phyloP scores from a whole-genome alignment of 768 basidiomycete species.

The Pleurotus cornucopiae region DNA sequence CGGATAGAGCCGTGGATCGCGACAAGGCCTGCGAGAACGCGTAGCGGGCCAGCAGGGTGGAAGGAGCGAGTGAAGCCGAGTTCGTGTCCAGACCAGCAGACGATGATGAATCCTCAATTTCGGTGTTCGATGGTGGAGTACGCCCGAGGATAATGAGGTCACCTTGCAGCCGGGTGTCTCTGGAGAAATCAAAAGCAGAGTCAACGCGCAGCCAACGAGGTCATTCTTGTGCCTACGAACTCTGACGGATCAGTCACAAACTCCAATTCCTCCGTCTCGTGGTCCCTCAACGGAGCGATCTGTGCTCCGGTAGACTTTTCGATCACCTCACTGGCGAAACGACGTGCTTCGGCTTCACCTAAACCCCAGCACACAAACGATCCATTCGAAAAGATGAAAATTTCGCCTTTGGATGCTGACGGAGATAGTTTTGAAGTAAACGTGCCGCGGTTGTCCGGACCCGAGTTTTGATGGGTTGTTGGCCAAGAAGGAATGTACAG shows the following conservation, averaged over 20 bases:
- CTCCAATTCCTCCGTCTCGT: conserved; percentile 88
- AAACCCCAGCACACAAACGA: conserved; percentile 91
- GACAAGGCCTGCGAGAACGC: conserved; percentile 90
- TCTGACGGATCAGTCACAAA: conserved; percentile 89
- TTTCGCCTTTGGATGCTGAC: conserved; percentile 55
- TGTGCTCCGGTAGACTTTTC: conserved; percentile 50
- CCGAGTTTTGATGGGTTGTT: not conserved
- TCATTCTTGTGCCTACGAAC: conserved; percentile 43
- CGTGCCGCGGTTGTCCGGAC: conserved; percentile 30
- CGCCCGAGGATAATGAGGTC: conserved; percentile 88
- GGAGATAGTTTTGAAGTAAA: conserved; percentile 49
- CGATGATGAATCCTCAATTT: conserved; percentile 12
- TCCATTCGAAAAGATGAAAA: conserved; percentile 87
- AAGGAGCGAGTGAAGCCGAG: conserved; percentile 46
- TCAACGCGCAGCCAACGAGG: conserved; percentile 8
- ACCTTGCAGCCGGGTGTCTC: conserved; percentile 84
- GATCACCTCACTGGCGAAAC: conserved; percentile 64
- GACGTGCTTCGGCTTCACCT: conserved; percentile 65
- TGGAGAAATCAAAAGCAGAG: conserved; percentile 24
- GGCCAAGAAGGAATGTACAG: conserved; percentile 53
- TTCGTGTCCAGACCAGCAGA: not conserved
- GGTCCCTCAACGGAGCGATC: conserved; percentile 57
- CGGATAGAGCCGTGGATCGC: conserved; percentile 82
- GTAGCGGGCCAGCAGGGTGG: conserved; percentile 82
- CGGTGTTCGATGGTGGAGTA: conserved; percentile 49